These are phyloP conservation scores for Suzukiozyma palmioleophila DNA, from an alignment of 1,139 yeast species.

Conservation along the genomic window DNA sequence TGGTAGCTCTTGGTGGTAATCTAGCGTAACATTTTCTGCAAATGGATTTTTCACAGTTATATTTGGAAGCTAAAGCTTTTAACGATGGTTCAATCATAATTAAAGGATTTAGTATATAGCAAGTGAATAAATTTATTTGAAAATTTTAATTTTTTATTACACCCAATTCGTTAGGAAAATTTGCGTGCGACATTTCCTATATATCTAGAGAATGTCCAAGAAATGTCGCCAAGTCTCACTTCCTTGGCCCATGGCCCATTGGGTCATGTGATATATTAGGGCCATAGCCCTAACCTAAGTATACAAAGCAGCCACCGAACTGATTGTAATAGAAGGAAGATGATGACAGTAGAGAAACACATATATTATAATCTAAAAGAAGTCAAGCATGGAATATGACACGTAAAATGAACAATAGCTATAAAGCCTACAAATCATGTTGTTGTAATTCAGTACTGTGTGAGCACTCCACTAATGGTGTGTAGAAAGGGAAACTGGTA, in stretches of 20 bases:
- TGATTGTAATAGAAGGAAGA: no score
- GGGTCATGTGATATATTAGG: slow-evolving; percentile 3
- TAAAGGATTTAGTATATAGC: slow-evolving; percentile 12
- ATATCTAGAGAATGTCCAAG: not conserved
- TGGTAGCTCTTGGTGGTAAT: slow-evolving; percentile 99
- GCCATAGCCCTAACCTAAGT: slow-evolving; percentile 5
- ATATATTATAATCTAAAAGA: no score
- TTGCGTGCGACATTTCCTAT: not conserved
- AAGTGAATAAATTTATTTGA: slow-evolving; percentile 2
- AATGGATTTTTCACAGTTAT: slow-evolving; percentile 98
- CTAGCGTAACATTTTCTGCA: slow-evolving; percentile 99
- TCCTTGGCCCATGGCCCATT: no score
- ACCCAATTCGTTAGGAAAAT: slow-evolving; percentile 1
- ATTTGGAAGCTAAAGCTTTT: slow-evolving; percentile 98
- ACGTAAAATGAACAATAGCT: no score
- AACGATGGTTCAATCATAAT: slow-evolving; percentile 97
- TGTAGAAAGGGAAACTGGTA: no score
- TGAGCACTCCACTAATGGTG: no score
- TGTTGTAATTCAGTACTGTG: no score
- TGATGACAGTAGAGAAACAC: no score
- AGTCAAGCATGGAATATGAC: no score
- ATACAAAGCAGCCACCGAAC: not conserved
- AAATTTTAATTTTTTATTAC: slow-evolving; percentile 5
- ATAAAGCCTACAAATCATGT: no score
- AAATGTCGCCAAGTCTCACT: not conserved